Evolutionary conservation across 179 eudicot genomes (phyloP).

Genomic region (Beta corolliflora): DNA sequence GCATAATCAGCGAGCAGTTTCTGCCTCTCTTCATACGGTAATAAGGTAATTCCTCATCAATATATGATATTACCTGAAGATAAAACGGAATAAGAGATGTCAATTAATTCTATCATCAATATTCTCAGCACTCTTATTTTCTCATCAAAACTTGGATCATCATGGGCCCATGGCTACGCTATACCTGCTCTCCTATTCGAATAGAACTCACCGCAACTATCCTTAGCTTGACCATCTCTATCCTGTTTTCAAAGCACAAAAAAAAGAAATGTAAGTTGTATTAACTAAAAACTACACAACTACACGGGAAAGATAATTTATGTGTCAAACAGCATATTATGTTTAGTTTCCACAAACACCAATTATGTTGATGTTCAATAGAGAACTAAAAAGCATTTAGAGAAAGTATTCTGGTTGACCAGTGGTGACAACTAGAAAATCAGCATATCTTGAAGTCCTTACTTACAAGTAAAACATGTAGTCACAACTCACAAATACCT

Average conservation of each 20-base stretch:
- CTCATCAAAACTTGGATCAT: neutral
- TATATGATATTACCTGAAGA: slow-evolving; percentile 83
- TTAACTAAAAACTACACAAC: neutral
- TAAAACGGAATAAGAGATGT: neutral
- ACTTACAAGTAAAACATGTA: no score
- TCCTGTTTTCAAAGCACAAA: slow-evolving; percentile 54
- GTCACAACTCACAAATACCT: no score
- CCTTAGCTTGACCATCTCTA: slow-evolving; percentile 83
- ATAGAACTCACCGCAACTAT: slow-evolving; percentile 64
- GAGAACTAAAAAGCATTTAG: no score
- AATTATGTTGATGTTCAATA: no score
- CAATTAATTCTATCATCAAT: neutral
- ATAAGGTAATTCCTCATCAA: slow-evolving; percentile 88
- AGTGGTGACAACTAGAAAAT: no score
- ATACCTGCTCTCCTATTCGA: slow-evolving; percentile 79
- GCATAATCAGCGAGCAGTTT: slow-evolving; percentile 81
- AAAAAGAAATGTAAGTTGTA: neutral
- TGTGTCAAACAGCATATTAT: no score
- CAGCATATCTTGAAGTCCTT: no score
- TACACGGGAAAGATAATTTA: neutral
- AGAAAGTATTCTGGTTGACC: no score
- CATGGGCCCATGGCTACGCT: slow-evolving; percentile 25
- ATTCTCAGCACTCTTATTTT: neutral
- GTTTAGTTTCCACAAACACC: no score
- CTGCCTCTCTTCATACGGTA: slow-evolving; percentile 75